phyloP scores from a whole-genome alignment of 1,284 basidiomycete species.

The Agaricales sp. region DNA sequence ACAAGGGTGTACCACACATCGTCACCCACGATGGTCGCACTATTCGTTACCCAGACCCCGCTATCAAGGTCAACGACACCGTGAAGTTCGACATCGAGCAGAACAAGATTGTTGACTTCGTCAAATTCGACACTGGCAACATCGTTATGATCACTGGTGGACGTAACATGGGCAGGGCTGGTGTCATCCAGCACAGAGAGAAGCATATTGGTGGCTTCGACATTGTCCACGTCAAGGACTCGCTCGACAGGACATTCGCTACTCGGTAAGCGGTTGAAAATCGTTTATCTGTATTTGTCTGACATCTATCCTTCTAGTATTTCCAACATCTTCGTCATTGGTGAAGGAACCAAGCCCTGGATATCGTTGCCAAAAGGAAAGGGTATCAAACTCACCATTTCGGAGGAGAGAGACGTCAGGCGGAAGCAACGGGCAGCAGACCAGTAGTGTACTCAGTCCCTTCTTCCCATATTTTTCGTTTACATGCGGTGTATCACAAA shows the following conservation, averaged over 20 bases:
- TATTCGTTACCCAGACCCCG: slow-evolving; percentile 97
- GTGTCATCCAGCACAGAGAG: slow-evolving; percentile 93
- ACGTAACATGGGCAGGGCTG: slow-evolving; percentile 98
- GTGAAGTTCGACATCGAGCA: slow-evolving; percentile 95
- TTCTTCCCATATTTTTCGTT: slow-evolving; percentile 41
- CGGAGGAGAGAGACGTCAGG: slow-evolving; percentile 77
- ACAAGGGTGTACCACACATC: slow-evolving; percentile 92
- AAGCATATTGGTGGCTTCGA: slow-evolving; percentile 98
- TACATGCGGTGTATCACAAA: slow-evolving; percentile 15
- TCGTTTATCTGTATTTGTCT: background rate
- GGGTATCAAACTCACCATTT: slow-evolving; percentile 89
- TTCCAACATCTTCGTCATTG: slow-evolving; percentile 97
- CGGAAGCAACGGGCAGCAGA: slow-evolving; percentile 59
- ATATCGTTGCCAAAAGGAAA: slow-evolving; percentile 98
- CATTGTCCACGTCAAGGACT: slow-evolving; percentile 96
- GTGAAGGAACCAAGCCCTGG: slow-evolving; percentile 92
- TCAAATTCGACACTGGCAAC: slow-evolving; percentile 97
- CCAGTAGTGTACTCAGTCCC: slow-evolving; percentile 21
- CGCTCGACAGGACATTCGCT: slow-evolving; percentile 90
- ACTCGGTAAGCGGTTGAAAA: slow-evolving; percentile 61
- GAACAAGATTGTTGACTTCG: slow-evolving; percentile 89
- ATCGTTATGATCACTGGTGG: slow-evolving; percentile 98
- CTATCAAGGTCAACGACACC: slow-evolving; percentile 95
- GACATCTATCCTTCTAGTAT: too few species aligned
- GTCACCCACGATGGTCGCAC: slow-evolving; percentile 99